Base-by-base conservation (phyloP, 1,284 basidiomycete species). In the Naganishia albida region DNA sequence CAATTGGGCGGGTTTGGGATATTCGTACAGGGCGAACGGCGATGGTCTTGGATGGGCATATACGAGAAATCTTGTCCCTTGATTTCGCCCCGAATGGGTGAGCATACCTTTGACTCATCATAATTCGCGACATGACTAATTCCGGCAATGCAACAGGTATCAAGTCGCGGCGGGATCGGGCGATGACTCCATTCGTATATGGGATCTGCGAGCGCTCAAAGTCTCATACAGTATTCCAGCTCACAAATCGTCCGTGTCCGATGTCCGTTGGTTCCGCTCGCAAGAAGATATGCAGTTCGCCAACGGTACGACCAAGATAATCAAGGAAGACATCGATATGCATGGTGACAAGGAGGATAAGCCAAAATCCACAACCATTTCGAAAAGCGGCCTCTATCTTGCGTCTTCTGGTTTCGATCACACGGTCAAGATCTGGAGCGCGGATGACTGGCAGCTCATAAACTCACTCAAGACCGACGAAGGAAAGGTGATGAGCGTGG, bases 401-500 rank as follows among this genome's bases (percentile, higher is more conserved):
- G 93, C 91, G 4, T 93, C 91, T 67, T 85, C 90, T 1, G 95
- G 95, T 1, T 99, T 98, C 77, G 96, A 99, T 76, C 92, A 93
- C 1, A 86, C 90, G 66, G 92, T 99, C 70, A 93, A 96, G 75
- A 75, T 99, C 52, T 99, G 96, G 96, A 92, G 89, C 70, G 92
- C 95, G 28, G 96, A 99, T 76, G 96, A 99, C 75, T 99, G 96
- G 95, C 91, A 93, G 73, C 82, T 95, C 40, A 82, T 97, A 52
- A 85, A 88, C 68, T 90, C 90, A 53, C 83, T 99, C 67, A 87
- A 90, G 39, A 94, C 93, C 16, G 95, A 98, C 75, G 89, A 90
- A 7, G 93, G 93, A 40, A 98, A 98, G 78, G 93, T 98, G 66
- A 99, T 99, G 96, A 93, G 90, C 40, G 93, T 95, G 38, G 96